These are phyloP conservation scores for Leptomonas seymouri DNA, from an alignment of 208 protist species.

Conservation along the genomic window DNA sequence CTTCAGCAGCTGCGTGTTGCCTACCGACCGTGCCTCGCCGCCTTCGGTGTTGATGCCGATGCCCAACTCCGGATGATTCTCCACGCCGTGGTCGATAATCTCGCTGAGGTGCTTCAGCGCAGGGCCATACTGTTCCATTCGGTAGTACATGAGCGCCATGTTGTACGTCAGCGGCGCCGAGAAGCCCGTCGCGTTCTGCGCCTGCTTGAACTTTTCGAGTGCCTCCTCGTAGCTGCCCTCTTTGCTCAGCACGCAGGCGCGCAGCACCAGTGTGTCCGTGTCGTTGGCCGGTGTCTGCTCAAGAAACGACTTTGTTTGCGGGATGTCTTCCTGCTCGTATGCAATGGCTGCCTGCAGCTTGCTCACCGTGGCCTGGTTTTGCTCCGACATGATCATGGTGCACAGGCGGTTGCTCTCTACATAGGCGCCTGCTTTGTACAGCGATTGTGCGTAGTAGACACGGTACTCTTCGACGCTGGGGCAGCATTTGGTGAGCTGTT, in stretches of 20 bases:
- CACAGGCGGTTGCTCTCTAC: constrained; percentile 87
- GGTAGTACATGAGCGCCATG: constrained; percentile 96
- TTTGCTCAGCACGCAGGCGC: constrained; percentile 90
- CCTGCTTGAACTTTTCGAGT: constrained; percentile 93
- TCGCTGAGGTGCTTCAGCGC: constrained; percentile 95
- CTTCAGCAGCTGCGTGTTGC: constrained; percentile 95
- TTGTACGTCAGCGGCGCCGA: constrained; percentile 96
- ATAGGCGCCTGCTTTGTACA: constrained; percentile 95
- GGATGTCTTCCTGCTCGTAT: constrained; percentile 94
- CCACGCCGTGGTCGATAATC: constrained; percentile 96
- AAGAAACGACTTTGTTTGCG: constrained; percentile 89
- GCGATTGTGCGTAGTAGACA: constrained; percentile 95
- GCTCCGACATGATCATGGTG: constrained; percentile 81
- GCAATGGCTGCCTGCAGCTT: constrained; percentile 93
- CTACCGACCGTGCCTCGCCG: constrained; percentile 93
- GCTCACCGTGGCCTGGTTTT: constrained; percentile 76
- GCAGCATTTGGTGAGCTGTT: constrained; percentile 91
- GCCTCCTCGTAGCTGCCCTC: constrained; percentile 95
- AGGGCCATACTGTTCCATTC: constrained; percentile 94
- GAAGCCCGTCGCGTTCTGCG: constrained; percentile 89
- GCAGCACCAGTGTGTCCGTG: constrained; percentile 87
- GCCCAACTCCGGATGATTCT: constrained; percentile 95
- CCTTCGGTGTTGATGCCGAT: constrained; percentile 94
- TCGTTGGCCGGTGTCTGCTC: constrained; percentile 85
- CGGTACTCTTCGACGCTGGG: constrained; percentile 96